Evolutionary conservation across 768 basidiomycete species (phyloP).

Genomic region (Suillus americanus): DNA sequence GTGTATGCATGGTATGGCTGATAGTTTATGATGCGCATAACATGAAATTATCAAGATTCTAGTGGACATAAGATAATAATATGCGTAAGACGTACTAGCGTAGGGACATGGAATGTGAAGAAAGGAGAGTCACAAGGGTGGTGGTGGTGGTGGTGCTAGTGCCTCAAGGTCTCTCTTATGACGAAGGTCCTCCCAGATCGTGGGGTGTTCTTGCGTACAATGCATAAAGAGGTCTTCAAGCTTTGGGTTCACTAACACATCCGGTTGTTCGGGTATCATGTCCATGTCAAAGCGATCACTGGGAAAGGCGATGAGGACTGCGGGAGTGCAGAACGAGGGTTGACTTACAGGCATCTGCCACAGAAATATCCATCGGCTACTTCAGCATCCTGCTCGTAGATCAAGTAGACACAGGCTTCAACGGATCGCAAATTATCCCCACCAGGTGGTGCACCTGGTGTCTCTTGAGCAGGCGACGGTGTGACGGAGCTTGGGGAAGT

Average conservation of each 20-base stretch:
- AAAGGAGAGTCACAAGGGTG: neutral
- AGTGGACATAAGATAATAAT: slow-evolving; percentile 15
- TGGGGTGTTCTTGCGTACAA: slow-evolving; percentile 46
- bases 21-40: neutral
- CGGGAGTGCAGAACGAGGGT: neutral
- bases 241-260: slow-evolving; percentile 25
- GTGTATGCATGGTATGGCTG: neutral
- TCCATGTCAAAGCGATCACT: slow-evolving; percentile 27
- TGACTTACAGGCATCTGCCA: slow-evolving; percentile 52
- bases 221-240: slow-evolving; percentile 49
- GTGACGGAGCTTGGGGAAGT: neutral
- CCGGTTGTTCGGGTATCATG: slow-evolving; percentile 30
- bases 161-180: slow-evolving; percentile 15
- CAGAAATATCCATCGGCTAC: slow-evolving; percentile 37
- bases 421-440: slow-evolving; percentile 37
- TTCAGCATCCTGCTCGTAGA: slow-evolving; percentile 34
- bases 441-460: neutral
- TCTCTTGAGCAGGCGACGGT: slow-evolving; percentile 3
- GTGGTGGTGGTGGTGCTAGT: neutral
- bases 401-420: slow-evolving; percentile 39
- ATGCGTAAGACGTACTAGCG: slow-evolving; percentile 11
- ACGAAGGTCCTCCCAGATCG: slow-evolving; percentile 47
- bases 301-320: neutral
- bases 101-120: neutral
- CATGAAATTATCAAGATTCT: slow-evolving; percentile 16